Base-by-base conservation (phyloP, 352 stramenopile species). In the Pythium sp. region DNA sequence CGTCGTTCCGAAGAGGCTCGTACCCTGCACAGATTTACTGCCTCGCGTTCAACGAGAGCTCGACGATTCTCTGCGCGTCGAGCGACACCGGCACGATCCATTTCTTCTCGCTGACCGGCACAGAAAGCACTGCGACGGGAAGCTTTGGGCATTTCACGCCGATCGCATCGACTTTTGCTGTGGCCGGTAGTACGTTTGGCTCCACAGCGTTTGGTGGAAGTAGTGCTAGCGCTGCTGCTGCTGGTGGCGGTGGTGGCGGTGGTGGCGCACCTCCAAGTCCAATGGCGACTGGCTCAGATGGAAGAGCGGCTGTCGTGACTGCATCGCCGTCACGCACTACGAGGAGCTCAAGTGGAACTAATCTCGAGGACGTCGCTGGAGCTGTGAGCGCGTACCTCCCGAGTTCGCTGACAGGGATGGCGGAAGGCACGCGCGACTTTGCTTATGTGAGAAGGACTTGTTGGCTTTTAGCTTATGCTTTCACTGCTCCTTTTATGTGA, bases 11-110 rank as follows among this genome's bases (percentile, higher is more conserved):
- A 38, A 80, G 97, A 22, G 98, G 97, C 1, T 98, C 98, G 20
- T 98, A 99, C 74, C 80, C 94, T 6, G 96, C 97, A 9, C 89
- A 92, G 57, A 98, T 99, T 64, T 98, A 97, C 68, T 99, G 93
- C 69, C 75, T 99, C 24, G 83, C 92, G 6, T 99, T 99, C 75
- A 99, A 98, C 74, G 86, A 96, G 66, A 89, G 84, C 69, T 94
- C 90, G 62, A 96, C 86, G 24, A 97, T 98, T 70, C 65, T 99
- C 12, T 98, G 94, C 38, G 98, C 95, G 75, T 98, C 92, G 30
- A 98, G 89, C 70, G 96, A 99, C 75, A 98, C 98, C 60, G 97
- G 97, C 30, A 99, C 97, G 14, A 87, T 98, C 38, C 97, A 99
- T 68, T 94, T 99, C 64, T 99, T 99, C 74, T 92, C 88, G 41